Evolutionary conservation across 768 basidiomycete genomes (phyloP), one percentile per base, ranked within the genome.

Genomic region (Suillus alpinus): DNA sequence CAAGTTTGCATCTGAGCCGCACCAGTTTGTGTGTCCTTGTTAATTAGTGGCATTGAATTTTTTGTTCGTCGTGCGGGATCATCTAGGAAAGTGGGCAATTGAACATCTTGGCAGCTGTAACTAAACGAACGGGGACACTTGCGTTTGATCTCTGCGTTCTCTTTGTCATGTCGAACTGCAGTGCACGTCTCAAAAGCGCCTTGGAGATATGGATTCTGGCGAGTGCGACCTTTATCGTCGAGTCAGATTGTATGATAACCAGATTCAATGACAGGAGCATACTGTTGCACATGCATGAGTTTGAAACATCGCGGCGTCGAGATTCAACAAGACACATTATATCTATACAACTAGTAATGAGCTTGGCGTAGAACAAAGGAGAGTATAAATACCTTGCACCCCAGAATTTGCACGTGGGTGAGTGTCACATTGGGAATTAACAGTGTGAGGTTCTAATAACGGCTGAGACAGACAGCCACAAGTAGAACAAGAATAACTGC

Each of bases 121-220:
- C 23, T 37, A 31, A 29, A 50, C 9, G 9, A 39, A 39, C 2
- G 20, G 1, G 23, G 23, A 55, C 23, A 14, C 53, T 12, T 44
- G 57, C 55, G 6, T 57, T 34, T 37, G 31, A 41, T 56, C 34
- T 7, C 14, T 7, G 10, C 20, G 1, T 60, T 57, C 55, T 60
- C 59, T 37, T 46, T 58, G 41, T 44, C 12, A 26, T 60, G 59
- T 20, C 34, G 57, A 34, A 43, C 55, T 32, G 37, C 56, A 13
- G 59, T 60, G 18, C 44, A 36, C 4, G 5, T 39, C 23, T 46
- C 37, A 23, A 47, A 57, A 12, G 10, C 16, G 18, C 55, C 26
- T 14, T 26, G 50, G 18, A 46, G 12, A 56, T 53, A 37, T 32
- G 40, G 31, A 13, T 16, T 13, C 26, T 26, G 52, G 36, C 23